Evolutionary conservation across 768 basidiomycete species (phyloP).

Genomic region (Punctularia strigosozonata): DNA sequence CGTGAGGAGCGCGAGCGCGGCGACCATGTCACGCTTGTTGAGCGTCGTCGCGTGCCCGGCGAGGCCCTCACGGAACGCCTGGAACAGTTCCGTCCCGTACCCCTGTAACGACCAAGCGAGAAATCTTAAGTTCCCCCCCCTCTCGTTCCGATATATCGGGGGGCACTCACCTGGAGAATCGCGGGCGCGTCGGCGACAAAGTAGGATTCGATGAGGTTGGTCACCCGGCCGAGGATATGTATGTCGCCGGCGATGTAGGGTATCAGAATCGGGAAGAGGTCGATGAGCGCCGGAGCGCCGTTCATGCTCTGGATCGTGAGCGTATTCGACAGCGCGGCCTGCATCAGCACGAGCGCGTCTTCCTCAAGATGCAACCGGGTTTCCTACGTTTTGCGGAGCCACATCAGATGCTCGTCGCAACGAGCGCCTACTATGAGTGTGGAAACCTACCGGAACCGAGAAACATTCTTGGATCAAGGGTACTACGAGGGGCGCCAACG

Average conservation of each 20-base stretch:
- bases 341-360: constrained; percentile 72
- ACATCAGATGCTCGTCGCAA: constrained; percentile 2
- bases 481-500: constrained; percentile 9
- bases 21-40: constrained; percentile 57
- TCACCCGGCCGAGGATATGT: constrained; percentile 61
- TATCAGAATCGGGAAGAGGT: constrained; percentile 54
- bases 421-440: constrained; percentile 5
- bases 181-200: constrained; percentile 53
- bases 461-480: constrained; percentile 15
- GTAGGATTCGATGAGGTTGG: constrained; percentile 65
- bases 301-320: constrained; percentile 33
- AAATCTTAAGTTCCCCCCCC: no score
- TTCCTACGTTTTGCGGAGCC: constrained; percentile 21
- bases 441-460: constrained; percentile 10
- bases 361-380: constrained; percentile 60
- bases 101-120: constrained; percentile 24
- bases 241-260: constrained; percentile 53
- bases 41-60: constrained; percentile 32
- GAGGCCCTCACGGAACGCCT: constrained; percentile 42
- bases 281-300: constrained; percentile 39
- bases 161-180: constrained; percentile 47
- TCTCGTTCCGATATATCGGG: no score
- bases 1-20: constrained; percentile 43
- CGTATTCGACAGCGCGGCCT: constrained; percentile 55
- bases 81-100: constrained; percentile 44